A percentile compares a stretch with the other conserved stretches of the same genome.
These are phyloP conservation scores for Lentinula detonsa DNA, from an alignment of 768 basidiomycete genomes.

Conservation along the genomic window DNA sequence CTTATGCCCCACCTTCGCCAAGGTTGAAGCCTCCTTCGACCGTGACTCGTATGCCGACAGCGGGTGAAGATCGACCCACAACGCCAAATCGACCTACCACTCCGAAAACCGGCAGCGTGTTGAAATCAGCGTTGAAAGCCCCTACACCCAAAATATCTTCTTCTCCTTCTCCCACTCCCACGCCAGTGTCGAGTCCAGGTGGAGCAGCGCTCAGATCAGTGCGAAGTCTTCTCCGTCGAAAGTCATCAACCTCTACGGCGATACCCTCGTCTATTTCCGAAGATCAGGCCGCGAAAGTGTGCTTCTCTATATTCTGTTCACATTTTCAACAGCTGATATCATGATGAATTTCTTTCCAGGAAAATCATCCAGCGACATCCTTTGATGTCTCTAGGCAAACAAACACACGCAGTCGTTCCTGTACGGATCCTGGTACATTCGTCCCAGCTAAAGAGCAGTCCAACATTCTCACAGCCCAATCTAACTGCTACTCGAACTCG, in stretches of 20 bases:
- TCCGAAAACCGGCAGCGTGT: constrained; percentile 20
- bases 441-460: not conserved
- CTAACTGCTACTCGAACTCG: not conserved
- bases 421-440: constrained; percentile 26
- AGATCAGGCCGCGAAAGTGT: not conserved
- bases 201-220: constrained; percentile 6
- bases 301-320: not conserved
- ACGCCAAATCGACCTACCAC: constrained; percentile 13
- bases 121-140: constrained; percentile 33
- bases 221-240: constrained; percentile 6
- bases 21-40: constrained; percentile 3
- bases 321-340: not conserved
- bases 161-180: constrained; percentile 16
- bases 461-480: constrained; percentile 5
- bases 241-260: constrained; percentile 4
- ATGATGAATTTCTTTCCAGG: not conserved
- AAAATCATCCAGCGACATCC: constrained; percentile 2
- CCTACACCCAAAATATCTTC: constrained; percentile 21
- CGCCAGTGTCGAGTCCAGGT: constrained; percentile 5
- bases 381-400: constrained; percentile 3
- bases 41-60: not conserved
- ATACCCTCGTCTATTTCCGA: not conserved
- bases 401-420: constrained; percentile 23
- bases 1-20: constrained; percentile 4
- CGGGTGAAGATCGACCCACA: not conserved